Evolutionary conservation across 106 monocot species (phyloP), one percentile per base, ranked within the genome.

Genomic region (Dendrobium officinale): DNA sequence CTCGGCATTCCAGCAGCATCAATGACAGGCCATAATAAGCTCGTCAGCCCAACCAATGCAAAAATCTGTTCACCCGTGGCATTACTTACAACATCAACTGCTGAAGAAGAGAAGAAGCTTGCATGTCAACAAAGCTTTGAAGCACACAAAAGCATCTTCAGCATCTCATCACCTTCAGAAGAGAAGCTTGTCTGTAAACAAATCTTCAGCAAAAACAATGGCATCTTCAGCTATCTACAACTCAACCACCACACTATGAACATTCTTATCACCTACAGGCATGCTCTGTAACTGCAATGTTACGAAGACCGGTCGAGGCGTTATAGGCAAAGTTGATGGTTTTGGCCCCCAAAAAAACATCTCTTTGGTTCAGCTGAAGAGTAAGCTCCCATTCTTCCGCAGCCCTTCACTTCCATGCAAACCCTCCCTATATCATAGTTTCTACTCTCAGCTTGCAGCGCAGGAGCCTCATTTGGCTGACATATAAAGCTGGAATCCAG

Each of bases 361-460:
- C 49, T 89, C 81, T 70, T 90, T 13, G 97, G 97, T 80, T 85
- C 85, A 4, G 82, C 49, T 0, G 94, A 92, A 4, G 90, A 87
- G 77, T 97, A 92, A 19, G 90, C 83, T 13, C 94, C 92, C 11
- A 94, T 82, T 84, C 84, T 92, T 48, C 97, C 97, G 74, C 97
- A 89, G 20, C 97, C 97, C 77, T 89, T 97, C 79, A 94, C 91
- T 72, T 92, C 86, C 85, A 97, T 92, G 58, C 73, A 83, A 56
- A 94, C 83, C 42, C 79, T 80, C 0, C 61, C 89, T 20, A 82
- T 49, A 41, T 77, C 42, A 18, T 83, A 80, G 24, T 29, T 26
- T n/a, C 75, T 44, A 19, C 61, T 61, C 33, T 75, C 80, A 9
- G 45, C 51, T 51, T 51, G 10, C 51, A 2, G 51, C 10, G 13